Base-by-base conservation (phyloP, 1,284 basidiomycete genomes). In the Sanguinoderma infundibulare region DNA sequence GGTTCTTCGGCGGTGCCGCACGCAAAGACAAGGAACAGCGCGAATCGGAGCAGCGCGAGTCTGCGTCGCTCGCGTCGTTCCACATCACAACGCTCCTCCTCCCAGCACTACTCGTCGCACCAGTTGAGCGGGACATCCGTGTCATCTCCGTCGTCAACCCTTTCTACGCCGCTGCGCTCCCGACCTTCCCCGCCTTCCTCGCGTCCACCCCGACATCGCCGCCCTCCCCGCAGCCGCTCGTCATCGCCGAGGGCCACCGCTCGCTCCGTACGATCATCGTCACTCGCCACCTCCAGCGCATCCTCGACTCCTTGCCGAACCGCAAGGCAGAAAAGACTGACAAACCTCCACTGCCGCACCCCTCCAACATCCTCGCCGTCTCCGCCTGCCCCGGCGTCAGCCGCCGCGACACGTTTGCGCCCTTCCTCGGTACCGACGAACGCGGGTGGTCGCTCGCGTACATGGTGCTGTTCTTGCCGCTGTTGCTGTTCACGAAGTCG, bases 101-200 rank as follows among this genome's bases (percentile, higher is more conserved):
- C 0, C 94, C 94, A 2, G 80, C 83, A 32, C 78, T 96, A 2
- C 84, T 96, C 15, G 86, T 91, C 34, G 89, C 91, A 2, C 94
- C 93, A 0, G 79, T 83, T 6, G 93, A 95, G 72, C 84, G 94
- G 46, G 92, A 94, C 67, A 94, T 96, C 54, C 87, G 94, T 20
- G 84, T 96, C 64, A 78, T 96, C 69, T 87, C 86, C 61, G 81
- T 95, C 44, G 83, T 95, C 70, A 94, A 95, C 63, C 92, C 92
- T 0, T 92, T 92, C 65, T 95, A 94, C 70, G 87, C 92, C 2
- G 91, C 94, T 1, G 84, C 87, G 0, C 80, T 88, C 1, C 82
- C 83, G 1, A 77, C 78, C 0, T 81, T 84, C 64, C 72, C 78
- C 20, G 61, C 73, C 32, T 70, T 70, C 30, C 64, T 73, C 55